Evolutionary conservation across 352 stramenopile species (phyloP).

Genomic region (Globisporangium perplexum): DNA sequence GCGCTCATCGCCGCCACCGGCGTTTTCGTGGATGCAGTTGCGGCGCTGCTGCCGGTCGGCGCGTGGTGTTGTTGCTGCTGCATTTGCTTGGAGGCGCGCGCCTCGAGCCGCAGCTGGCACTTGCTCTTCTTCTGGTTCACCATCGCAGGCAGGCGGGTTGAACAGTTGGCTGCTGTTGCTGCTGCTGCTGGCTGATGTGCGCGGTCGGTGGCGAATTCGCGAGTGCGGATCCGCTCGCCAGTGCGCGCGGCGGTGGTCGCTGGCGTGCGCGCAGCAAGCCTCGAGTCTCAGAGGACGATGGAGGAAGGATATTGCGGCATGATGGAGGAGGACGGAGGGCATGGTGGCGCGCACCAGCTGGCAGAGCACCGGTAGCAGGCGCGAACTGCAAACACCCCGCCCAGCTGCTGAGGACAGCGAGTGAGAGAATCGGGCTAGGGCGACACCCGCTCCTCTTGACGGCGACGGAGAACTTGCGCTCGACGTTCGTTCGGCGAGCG

Average conservation of each 20-base stretch:
- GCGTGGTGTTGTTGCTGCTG: not conserved
- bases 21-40: too few relatives aligned
- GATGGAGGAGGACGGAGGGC: not conserved
- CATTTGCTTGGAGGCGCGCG: constrained; percentile 21
- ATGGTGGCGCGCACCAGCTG: not conserved
- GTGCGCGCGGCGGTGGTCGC: too few relatives aligned
- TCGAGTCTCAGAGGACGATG: not conserved
- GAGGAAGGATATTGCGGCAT: too few relatives aligned
- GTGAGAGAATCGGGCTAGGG: not conserved
- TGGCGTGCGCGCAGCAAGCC: too few relatives aligned
- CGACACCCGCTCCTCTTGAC: too few relatives aligned
- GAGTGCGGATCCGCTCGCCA: not conserved
- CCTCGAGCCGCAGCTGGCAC: constrained; percentile 67
- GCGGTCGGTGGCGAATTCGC: not conserved
- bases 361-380: not conserved
- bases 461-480: not conserved
- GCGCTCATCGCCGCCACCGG: not conserved
- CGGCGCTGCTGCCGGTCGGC: too few relatives aligned
- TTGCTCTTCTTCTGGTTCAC: constrained; percentile 57
- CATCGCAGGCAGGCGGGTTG: constrained; percentile 18
- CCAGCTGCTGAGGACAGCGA: not conserved
- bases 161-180: not conserved
- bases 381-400: not conserved
- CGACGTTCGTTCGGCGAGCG: not conserved
- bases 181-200: not conserved